A percentile compares a stretch with the other conserved stretches of the same genome.
phyloP scores from a whole-genome alignment of 176 grass and related monocot species.

The Carex littledalei region DNA sequence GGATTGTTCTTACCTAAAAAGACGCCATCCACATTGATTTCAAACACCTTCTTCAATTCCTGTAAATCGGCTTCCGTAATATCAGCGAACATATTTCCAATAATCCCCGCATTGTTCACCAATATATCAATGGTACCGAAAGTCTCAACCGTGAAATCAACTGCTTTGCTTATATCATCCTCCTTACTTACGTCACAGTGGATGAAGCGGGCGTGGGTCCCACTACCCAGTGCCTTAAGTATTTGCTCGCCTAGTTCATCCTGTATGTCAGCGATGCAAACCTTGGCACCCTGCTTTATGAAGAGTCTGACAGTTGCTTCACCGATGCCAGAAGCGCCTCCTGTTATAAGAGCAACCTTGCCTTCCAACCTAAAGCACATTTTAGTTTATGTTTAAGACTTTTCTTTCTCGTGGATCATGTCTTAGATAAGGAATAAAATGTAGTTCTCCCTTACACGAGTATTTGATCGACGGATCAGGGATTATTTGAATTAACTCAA shows the following conservation, averaged over 20 bases:
- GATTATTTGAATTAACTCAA: too few species aligned
- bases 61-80: constrained; percentile 39
- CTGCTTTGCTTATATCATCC: constrained; percentile 48
- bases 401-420: too few species aligned
- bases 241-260: constrained; percentile 49
- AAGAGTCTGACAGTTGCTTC: constrained; percentile 67
- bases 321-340: constrained; percentile 61
- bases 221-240: constrained; percentile 32
- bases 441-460: too few species aligned
- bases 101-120: constrained; percentile 73
- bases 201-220: constrained; percentile 26
- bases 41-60: constrained; percentile 50
- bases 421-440: too few species aligned
- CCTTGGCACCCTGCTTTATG: constrained; percentile 73
- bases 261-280: constrained; percentile 67
- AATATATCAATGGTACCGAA: constrained; percentile 71
- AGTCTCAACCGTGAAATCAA: constrained; percentile 34
- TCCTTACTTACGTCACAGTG: constrained; percentile 61
- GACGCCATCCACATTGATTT: constrained; percentile 58
- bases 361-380: constrained; percentile 45
- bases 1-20: constrained; percentile 18
- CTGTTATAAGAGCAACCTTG: constrained; percentile 74
- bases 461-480: too few species aligned
- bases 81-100: constrained; percentile 38
- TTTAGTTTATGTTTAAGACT: not conserved